Conservation (phyloP, 2,329 filamentous ascomycete species). For the Apiospora hydei region DNA sequence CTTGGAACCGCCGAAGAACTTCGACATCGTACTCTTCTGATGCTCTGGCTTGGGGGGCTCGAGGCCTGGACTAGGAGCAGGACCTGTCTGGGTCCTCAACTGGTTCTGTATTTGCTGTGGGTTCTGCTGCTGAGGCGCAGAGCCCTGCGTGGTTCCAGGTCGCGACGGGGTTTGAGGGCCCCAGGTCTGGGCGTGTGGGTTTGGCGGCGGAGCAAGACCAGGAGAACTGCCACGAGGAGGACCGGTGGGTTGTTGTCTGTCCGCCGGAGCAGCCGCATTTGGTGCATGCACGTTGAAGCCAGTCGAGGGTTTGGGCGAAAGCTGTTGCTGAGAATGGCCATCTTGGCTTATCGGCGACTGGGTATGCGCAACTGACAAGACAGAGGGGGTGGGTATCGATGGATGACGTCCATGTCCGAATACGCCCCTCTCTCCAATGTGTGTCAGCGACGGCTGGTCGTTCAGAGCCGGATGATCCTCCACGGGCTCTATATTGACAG, state of each 20-base stretch:
- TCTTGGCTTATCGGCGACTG: conserved; percentile 12
- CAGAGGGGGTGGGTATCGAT: conserved; percentile 1
- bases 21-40: conserved; percentile 32
- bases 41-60: conserved; percentile 27
- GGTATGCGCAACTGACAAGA: neutral
- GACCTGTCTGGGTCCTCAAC: neutral
- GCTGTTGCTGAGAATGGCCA: neutral
- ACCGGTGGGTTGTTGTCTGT: neutral
- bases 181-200: neutral
- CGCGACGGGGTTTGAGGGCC: neutral
- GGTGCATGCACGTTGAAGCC: neutral
- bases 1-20: conserved; percentile 34
- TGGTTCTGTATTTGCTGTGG: conserved; percentile 18
- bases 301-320: neutral
- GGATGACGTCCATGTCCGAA: conserved; percentile 9
- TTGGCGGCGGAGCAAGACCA: neutral
- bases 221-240: neutral
- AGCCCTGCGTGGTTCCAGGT: conserved; percentile 5
- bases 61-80: neutral
- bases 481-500: neutral
- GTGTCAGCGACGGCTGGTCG: conserved; percentile 15
- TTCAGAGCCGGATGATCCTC: conserved; percentile 11
- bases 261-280: neutral
- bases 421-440: neutral
- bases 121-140: conserved; percentile 21